Evolutionary conservation across 805 yeast genomes (phyloP).

Genomic region (Sugiyamaella chiloensis): DNA sequence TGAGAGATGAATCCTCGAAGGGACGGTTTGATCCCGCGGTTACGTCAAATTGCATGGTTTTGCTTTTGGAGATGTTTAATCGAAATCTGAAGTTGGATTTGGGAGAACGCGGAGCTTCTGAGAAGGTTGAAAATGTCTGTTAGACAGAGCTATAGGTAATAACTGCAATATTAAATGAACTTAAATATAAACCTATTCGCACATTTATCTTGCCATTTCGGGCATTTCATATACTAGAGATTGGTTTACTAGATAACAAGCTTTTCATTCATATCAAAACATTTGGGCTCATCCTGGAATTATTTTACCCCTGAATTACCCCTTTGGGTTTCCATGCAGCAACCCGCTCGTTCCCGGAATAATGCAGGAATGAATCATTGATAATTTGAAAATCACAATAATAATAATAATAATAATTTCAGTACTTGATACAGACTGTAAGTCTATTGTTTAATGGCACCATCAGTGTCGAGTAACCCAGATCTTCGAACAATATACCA

Average conservation of each 20-base stretch:
- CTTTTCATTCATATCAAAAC: too few relatives aligned
- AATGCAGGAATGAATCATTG: not conserved
- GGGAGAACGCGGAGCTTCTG: conserved; percentile 54
- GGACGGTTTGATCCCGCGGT: conserved; percentile 82
- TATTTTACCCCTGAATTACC: too few relatives aligned
- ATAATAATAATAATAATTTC: too few relatives aligned
- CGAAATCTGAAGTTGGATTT: conserved; percentile 63
- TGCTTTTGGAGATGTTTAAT: conserved; percentile 67
- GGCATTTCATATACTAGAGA: too few relatives aligned
- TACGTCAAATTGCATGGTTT: conserved; percentile 62
- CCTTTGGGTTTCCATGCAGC: too few relatives aligned
- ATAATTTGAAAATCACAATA: not conserved
- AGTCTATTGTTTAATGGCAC: not conserved
- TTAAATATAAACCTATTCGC: not conserved
- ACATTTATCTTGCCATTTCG: not conserved
- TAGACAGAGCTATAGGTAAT: conserved; percentile 29
- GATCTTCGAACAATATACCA: not conserved
- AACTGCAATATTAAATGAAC: not conserved
- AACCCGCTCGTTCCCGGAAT: too few relatives aligned
- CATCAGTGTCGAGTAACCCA: not conserved
- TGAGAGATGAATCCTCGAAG: conserved; percentile 72
- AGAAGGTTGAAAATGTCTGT: conserved; percentile 62
- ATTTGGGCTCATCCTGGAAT: too few relatives aligned
- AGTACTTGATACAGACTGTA: too few relatives aligned
- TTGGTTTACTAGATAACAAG: too few relatives aligned